Evolutionary conservation across 371 early-diverging fungal species (phyloP), one percentile per base, ranked within the genome.

Genomic region (Lichtheimia ornata): DNA sequence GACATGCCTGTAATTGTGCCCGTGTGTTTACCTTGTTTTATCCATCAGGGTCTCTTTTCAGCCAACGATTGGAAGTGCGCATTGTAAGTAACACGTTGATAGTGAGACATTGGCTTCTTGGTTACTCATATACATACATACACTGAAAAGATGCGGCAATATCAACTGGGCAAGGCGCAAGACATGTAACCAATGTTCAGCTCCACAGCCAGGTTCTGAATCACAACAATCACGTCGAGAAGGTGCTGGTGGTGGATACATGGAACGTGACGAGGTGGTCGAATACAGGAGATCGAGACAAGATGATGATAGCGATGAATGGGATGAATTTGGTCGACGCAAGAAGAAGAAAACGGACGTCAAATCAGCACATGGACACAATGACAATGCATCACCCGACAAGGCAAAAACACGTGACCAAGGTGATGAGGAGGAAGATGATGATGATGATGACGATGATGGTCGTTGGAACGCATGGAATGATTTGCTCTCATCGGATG

Each of bases 11-110:
- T 15, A 25, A 24, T 20, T 52, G 53, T 47, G 47, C 22, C 22
- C 25, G 15, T 52, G 24, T 58, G 59, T 58, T 58, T 58, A 58
- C 59, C 63, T 57, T 57, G 40, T 50, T 47, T n/a, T 63, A 14
- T 28, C 18, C 40, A 50, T 47, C 42, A 72, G 72, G 72, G 72
- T 41, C 62, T 68, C 22, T 72, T 72, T 53, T 68, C 68, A 28
- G 69, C 63, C 44, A 66, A 64, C 20, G 71, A 73, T 56, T 70
- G 71, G 73, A 69, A 70, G 50, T 74, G 71, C 49, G 52, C 66
- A 17, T 49, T 62, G 69, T 61, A 65, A 68, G 69, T 59, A 15
- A 30, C 22, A 22, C 17, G 47, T 1, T n/a, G 13, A 6, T 17
- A 7, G 11, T 47, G 5, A 17, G n/a, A n/a, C 14, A 47, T 43